Conservation (phyloP, 768 basidiomycete genomes). For the Tubosaeta brunneosetosa region DNA sequence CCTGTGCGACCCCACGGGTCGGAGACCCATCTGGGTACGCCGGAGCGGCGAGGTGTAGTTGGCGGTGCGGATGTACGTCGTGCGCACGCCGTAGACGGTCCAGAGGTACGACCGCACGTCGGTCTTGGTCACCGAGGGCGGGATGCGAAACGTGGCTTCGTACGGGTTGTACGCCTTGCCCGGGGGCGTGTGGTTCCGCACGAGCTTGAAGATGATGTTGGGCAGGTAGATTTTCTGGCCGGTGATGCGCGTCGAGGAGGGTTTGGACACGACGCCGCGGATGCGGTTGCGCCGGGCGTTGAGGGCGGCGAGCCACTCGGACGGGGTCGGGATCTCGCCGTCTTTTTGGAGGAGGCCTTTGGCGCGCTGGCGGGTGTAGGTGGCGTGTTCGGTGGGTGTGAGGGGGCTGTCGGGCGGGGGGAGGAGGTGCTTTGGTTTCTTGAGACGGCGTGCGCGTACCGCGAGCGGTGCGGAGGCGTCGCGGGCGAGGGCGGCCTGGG, state of each 20-base stretch:
- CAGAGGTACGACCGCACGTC: constrained; percentile 84
- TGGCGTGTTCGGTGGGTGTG: constrained; percentile 59
- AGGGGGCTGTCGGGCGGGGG: constrained; percentile 45
- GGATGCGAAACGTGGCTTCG: constrained; percentile 90
- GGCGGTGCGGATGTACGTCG: constrained; percentile 95
- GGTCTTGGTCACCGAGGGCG: constrained; percentile 86
- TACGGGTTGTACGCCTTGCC: constrained; percentile 89
- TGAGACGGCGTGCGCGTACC: constrained; percentile 61
- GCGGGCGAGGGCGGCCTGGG: constrained; percentile 44
- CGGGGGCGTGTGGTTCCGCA: constrained; percentile 73
- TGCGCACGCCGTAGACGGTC: constrained; percentile 81
- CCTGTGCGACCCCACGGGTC: constrained; percentile 35
- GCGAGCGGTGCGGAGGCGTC: constrained; percentile 70
- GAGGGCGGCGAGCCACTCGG: constrained; percentile 55
- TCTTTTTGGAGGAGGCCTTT: constrained; percentile 43
- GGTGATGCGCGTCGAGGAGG: constrained; percentile 47
- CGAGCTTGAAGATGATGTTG: constrained; percentile 76
- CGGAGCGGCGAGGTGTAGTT: constrained; percentile 66
- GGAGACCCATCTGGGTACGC: constrained; percentile 25
- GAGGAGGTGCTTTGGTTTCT: constrained; percentile 41
- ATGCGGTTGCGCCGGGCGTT: constrained; percentile 59
- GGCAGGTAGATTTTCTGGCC: constrained; percentile 87
- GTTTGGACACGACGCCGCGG: constrained; percentile 52
- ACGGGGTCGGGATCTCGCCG: constrained; percentile 40
- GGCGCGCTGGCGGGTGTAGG: constrained; percentile 55